A percentile compares a stretch with the other conserved stretches of the same genome.
Conservation (phyloP, 768 basidiomycete genomes). For the Trametes cinnabarina region DNA sequence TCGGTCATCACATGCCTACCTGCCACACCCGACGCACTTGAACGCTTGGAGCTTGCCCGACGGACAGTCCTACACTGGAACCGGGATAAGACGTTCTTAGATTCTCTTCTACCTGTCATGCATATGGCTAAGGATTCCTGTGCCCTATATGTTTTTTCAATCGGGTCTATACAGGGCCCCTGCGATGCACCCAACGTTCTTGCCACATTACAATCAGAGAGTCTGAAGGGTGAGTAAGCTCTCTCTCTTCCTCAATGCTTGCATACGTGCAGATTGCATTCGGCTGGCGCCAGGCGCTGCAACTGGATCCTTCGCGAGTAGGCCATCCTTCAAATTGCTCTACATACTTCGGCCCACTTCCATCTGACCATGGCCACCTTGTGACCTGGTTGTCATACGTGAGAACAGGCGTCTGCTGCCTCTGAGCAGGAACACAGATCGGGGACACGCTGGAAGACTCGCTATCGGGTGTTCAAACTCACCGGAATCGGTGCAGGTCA, state of each 20-base stretch:
- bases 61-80: slow-evolving; percentile 44
- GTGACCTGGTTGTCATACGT: too few relatives aligned
- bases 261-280: neutral
- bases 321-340: too few relatives aligned
- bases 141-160: slow-evolving; percentile 58
- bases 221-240: slow-evolving; percentile 50
- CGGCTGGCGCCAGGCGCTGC: too few relatives aligned
- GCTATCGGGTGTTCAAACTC: too few relatives aligned
- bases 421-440: too few relatives aligned
- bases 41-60: slow-evolving; percentile 56
- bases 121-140: slow-evolving; percentile 43
- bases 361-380: too few relatives aligned
- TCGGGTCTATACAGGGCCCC: slow-evolving; percentile 38
- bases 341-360: too few relatives aligned
- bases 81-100: slow-evolving; percentile 38
- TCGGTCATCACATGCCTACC: slow-evolving; percentile 40
- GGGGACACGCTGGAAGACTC: too few relatives aligned
- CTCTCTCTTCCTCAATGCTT: neutral
- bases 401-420: too few relatives aligned
- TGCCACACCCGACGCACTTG: slow-evolving; percentile 30
- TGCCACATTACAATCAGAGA: slow-evolving; percentile 43
- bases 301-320: too few relatives aligned
- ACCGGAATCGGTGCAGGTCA: too few relatives aligned
- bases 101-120: slow-evolving; percentile 52
- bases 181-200: slow-evolving; percentile 35